These are phyloP conservation scores for Thamnidium elegans DNA, from an alignment of 192 early-diverging fungal genomes.

Conservation along the genomic window DNA sequence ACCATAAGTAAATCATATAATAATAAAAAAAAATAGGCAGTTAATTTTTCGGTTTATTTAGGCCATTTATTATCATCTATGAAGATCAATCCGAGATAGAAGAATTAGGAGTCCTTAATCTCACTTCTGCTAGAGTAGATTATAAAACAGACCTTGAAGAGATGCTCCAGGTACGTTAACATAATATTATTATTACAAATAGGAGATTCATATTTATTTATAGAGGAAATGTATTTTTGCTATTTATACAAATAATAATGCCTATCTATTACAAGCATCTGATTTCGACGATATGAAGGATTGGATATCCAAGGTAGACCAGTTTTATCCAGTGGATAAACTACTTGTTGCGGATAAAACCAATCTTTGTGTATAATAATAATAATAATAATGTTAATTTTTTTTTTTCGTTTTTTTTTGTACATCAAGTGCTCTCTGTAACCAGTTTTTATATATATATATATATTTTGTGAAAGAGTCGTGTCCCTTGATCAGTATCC, in stretches of 20 bases:
- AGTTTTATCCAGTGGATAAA: conserved; percentile 38
- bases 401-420: too few species aligned
- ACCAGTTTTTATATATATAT: too few species aligned
- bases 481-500: too few species aligned
- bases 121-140: conserved; percentile 61
- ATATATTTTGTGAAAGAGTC: too few species aligned
- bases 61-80: conserved; percentile 82
- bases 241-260: conserved; percentile 59
- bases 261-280: conserved; percentile 63
- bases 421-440: too few species aligned
- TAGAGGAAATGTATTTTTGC: conserved; percentile 63
- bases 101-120: conserved; percentile 69
- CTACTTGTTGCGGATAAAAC: background rate
- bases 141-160: conserved; percentile 57
- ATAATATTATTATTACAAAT: background rate
- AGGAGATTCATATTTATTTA: conserved; percentile 16
- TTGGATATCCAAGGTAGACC: conserved; percentile 54
- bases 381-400: too few species aligned
- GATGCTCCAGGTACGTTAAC: conserved; percentile 48
- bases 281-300: conserved; percentile 57
- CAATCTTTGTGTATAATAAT: too few species aligned
- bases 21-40: background rate
- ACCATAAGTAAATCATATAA: background rate
- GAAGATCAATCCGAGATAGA: conserved; percentile 53
- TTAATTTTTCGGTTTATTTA: conserved; percentile 15